A percentile compares a stretch with the other conserved stretches of the same genome.
Evolutionary conservation across 1,139 yeast species (phyloP).

Genomic region (Debaryomyces psychrophilus): DNA sequence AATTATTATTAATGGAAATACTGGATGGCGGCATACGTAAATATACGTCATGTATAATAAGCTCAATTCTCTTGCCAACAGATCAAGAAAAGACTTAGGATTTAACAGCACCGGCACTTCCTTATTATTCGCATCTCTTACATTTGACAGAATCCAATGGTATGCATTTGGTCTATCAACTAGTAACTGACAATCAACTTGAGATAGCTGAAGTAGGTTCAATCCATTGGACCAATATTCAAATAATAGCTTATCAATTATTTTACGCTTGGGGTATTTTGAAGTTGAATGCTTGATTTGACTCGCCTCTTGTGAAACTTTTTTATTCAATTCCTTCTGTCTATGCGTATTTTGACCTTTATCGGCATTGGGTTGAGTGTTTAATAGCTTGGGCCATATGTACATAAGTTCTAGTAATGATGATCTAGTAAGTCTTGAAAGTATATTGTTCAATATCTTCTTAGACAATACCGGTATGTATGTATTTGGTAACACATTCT

Average conservation of each 20-base stretch:
- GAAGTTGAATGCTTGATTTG: slow-evolving; percentile 13
- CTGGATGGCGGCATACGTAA: slow-evolving; percentile 69
- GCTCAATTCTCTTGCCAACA: slow-evolving; percentile 51
- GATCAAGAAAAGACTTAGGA: slow-evolving; percentile 51
- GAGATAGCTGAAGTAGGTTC: slow-evolving; percentile 70
- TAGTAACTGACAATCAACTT: slow-evolving; percentile 66
- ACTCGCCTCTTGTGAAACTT: slow-evolving; percentile 24
- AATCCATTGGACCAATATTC: slow-evolving; percentile 68
- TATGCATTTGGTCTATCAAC: slow-evolving; percentile 57
- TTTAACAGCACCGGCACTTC: slow-evolving; percentile 41
- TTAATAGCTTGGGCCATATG: slow-evolving; percentile 40
- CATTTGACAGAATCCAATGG: slow-evolving; percentile 63
- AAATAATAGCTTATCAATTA: slow-evolving; percentile 53
- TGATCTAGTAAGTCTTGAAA: slow-evolving; percentile 36
- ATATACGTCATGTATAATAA: slow-evolving; percentile 58
- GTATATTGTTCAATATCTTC: slow-evolving; percentile 25
- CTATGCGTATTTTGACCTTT: slow-evolving; percentile 17
- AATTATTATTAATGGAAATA: slow-evolving; percentile 58
- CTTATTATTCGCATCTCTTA: slow-evolving; percentile 41
- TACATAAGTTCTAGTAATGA: slow-evolving; percentile 38
- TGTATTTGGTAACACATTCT: slow-evolving; percentile 43
- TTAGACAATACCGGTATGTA: slow-evolving; percentile 39
- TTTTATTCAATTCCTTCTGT: slow-evolving; percentile 33
- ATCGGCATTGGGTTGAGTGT: slow-evolving; percentile 40
- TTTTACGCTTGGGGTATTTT: slow-evolving; percentile 41